Percentiles rank a stretch among this genome's conserved stretches.
phyloP scores from a whole-genome alignment of 2,329 filamentous ascomycete species.

The Aspergillus sp. region DNA sequence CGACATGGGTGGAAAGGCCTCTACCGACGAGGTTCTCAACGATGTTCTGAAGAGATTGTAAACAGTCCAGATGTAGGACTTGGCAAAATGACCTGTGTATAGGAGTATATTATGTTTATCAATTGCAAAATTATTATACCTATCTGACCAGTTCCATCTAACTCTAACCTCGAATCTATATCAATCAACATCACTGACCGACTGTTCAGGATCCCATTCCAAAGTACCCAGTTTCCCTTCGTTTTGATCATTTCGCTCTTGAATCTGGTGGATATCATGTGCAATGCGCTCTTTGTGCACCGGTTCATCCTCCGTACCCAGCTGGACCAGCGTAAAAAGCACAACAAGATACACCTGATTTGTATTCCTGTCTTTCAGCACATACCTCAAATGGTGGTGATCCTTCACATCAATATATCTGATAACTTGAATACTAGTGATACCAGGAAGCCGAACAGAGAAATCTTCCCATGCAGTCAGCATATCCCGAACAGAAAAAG shows the following conservation, averaged over 20 bases:
- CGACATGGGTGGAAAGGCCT: conserved; percentile 83
- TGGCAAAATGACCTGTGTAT: neutral
- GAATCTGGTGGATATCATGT: conserved; percentile 2
- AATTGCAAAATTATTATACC: too few species aligned
- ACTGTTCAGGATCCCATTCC: conserved; percentile 16
- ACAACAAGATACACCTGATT: conserved; percentile 75
- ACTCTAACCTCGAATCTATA: neutral
- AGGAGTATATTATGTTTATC: conserved; percentile 9
- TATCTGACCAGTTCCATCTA: neutral
- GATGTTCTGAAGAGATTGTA: conserved; percentile 83
- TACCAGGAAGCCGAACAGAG: conserved; percentile 33
- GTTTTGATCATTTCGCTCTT: conserved; percentile 1
- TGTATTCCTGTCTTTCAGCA: conserved; percentile 74
- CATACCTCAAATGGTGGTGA: conserved; percentile 77
- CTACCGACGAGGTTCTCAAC: conserved; percentile 78
- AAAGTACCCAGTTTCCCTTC: conserved; percentile 16
- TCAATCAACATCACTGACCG: conserved; percentile 16
- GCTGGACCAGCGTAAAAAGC: conserved; percentile 66
- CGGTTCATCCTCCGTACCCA: conserved; percentile 16
- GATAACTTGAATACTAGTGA: conserved; percentile 26
- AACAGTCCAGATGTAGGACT: conserved; percentile 6
- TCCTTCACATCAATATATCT: conserved; percentile 58
- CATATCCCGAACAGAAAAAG: neutral
- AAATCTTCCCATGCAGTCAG: conserved; percentile 22
- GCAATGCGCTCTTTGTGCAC: conserved; percentile 8